Percentiles rank a stretch among this genome's conserved stretches.
These are phyloP conservation scores for Xylaria flabelliformis DNA, from an alignment of 495 filamentous ascomycete genomes.

Conservation along the genomic window DNA sequence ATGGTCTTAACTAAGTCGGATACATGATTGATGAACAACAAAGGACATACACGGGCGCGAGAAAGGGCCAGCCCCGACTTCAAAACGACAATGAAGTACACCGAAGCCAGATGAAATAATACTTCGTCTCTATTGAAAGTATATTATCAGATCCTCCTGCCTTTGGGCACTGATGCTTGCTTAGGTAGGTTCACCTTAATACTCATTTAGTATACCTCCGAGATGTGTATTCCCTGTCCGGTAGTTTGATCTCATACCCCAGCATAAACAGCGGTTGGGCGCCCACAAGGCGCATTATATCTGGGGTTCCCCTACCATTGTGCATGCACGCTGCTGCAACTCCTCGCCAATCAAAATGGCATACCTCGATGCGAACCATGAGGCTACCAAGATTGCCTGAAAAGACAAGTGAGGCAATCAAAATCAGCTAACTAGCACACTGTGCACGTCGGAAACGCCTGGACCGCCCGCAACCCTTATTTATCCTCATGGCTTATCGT, in stretches of 20 bases:
- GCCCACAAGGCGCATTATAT: background rate
- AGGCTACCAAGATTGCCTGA: slow-evolving; percentile 23
- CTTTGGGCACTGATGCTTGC: slow-evolving; percentile 6
- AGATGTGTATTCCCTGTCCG: background rate
- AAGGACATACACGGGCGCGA: background rate
- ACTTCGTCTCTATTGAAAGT: background rate
- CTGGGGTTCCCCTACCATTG: background rate
- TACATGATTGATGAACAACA: background rate
- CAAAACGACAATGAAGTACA: background rate
- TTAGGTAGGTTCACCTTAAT: background rate
- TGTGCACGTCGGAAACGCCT: background rate
- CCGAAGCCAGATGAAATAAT: background rate
- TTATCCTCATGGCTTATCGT: background rate
- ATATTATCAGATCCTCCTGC: background rate
- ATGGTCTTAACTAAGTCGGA: background rate
- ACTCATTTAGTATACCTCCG: background rate
- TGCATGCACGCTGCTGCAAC: slow-evolving; percentile 5
- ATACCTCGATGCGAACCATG: slow-evolving; percentile 22
- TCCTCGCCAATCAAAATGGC: slow-evolving; percentile 8
- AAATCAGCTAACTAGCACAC: background rate
- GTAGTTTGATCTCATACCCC: background rate
- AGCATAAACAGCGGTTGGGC: slow-evolving; percentile 15
- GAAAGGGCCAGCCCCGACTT: background rate
- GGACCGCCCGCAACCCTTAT: background rate
- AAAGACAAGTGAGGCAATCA: slow-evolving; percentile 1